A percentile compares a stretch with the other conserved stretches of the same genome.
Evolutionary conservation across 2,329 filamentous ascomycete genomes (phyloP).

Genomic region (Penicillium sp.): DNA sequence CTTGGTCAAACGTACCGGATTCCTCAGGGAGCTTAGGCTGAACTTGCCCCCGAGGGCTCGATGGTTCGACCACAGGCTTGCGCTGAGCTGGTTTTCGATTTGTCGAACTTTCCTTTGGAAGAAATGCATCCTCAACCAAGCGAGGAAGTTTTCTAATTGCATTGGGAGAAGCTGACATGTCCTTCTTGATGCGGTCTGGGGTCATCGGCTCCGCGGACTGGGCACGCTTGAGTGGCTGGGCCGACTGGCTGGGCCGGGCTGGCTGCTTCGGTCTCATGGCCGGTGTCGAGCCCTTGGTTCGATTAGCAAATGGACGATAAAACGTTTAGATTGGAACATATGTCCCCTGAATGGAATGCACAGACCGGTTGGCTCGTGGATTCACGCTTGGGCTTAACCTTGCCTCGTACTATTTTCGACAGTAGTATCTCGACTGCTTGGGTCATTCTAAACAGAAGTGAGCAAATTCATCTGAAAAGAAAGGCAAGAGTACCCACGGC

Average conservation of each 20-base stretch:
- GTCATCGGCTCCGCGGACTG: not conserved
- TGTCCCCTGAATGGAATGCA: not conserved
- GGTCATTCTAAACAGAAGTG: not conserved
- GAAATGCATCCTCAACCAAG: not conserved
- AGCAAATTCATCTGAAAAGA: no score
- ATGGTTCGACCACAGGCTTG: not conserved
- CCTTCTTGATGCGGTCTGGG: not conserved
- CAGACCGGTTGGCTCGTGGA: not conserved
- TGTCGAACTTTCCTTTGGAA: not conserved
- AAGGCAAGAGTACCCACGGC: not conserved
- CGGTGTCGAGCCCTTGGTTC: not conserved
- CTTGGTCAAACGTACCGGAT: not conserved
- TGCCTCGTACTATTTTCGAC: not conserved
- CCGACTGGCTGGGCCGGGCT: not conserved
- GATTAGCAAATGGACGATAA: not conserved
- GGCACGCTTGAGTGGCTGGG: not conserved
- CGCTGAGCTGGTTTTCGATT: not conserved
- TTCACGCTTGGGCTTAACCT: not conserved
- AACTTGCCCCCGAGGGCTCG: not conserved
- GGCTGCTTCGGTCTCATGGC: not conserved
- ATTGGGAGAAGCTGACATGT: not conserved
- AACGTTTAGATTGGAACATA: not conserved
- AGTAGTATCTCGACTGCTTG: not conserved
- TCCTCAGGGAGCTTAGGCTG: not conserved
- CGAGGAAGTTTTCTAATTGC: not conserved